Percentiles rank a stretch among this genome's conserved stretches.
Conservation (phyloP, 1,284 basidiomycete species). For the Porodaedalea pini region DNA sequence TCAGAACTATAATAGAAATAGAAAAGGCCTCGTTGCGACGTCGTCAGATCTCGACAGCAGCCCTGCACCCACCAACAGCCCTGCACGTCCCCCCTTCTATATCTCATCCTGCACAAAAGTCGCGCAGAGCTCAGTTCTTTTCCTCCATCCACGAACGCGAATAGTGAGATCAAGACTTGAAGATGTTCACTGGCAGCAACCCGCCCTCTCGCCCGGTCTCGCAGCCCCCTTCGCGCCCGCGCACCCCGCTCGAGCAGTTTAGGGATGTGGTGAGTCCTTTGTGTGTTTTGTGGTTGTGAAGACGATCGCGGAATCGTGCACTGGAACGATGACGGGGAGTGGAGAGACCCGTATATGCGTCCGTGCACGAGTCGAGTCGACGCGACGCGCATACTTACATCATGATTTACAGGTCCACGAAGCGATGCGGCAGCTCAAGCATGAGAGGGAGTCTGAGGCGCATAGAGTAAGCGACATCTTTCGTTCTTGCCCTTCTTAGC, state of each 20-base stretch:
- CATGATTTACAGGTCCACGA: slow-evolving; percentile 31
- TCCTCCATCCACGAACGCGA: neutral
- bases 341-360: too few relatives aligned
- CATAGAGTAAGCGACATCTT: slow-evolving; percentile 56
- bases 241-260: slow-evolving; percentile 23
- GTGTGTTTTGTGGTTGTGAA: neutral
- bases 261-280: slow-evolving; percentile 22
- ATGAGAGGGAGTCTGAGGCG: slow-evolving; percentile 81
- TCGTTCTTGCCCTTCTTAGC: neutral
- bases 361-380: neutral
- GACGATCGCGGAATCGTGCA: too few relatives aligned
- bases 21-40: too few relatives aligned
- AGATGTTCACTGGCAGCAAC: slow-evolving; percentile 9
- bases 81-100: neutral
- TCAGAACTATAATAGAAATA: too few relatives aligned
- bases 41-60: neutral
- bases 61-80: neutral
- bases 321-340: too few relatives aligned
- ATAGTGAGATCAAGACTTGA: neutral
- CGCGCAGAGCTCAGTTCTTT: neutral
- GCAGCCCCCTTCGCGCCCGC: slow-evolving; percentile 20
- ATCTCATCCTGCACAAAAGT: neutral
- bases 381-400: slow-evolving; percentile 12
- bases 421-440: slow-evolving; percentile 43
- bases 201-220: slow-evolving; percentile 9